Evolutionary conservation across 768 basidiomycete genomes (phyloP).

Genomic region (Chalciporus pseudorubinellus): DNA sequence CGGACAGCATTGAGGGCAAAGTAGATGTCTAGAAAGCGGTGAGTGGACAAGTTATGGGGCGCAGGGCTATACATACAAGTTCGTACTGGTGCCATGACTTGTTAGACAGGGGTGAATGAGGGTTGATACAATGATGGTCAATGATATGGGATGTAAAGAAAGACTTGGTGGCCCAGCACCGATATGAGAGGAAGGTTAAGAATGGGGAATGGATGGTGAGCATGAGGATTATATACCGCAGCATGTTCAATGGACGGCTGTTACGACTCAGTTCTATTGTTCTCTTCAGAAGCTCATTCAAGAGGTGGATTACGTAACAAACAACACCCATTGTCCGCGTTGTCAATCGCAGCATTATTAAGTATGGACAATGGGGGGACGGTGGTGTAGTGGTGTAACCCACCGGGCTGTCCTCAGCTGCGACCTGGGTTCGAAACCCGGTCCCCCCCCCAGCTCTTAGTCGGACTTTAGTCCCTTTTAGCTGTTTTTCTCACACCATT

Average conservation of each 20-base stretch:
- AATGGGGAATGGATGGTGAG: constrained; percentile 5
- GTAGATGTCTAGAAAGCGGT: constrained; percentile 48
- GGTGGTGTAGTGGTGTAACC: no score
- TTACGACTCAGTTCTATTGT: constrained; percentile 25
- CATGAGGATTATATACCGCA: not conserved
- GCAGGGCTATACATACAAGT: constrained; percentile 40
- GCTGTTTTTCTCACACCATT: no score
- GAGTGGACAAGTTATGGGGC: not conserved
- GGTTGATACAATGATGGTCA: not conserved
- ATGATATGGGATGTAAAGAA: constrained; percentile 1
- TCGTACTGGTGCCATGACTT: constrained; percentile 32
- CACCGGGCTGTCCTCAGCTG: no score
- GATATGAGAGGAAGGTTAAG: constrained; percentile 9
- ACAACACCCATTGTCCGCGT: constrained; percentile 25
- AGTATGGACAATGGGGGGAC: no score
- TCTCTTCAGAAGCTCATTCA: constrained; percentile 17
- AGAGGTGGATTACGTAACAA: constrained; percentile 15
- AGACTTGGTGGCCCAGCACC: constrained; percentile 34
- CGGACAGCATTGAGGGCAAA: constrained; percentile 80
- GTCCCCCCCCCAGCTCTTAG: no score
- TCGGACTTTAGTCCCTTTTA: no score
- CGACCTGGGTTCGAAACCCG: no score
- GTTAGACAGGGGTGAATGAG: not conserved
- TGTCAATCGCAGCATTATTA: constrained; percentile 3
- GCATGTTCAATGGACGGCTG: not conserved